A percentile compares a stretch with the other conserved stretches of the same genome.
Conservation (phyloP, 2,329 filamentous ascomycete species). For the Cyclaneusma minus region DNA sequence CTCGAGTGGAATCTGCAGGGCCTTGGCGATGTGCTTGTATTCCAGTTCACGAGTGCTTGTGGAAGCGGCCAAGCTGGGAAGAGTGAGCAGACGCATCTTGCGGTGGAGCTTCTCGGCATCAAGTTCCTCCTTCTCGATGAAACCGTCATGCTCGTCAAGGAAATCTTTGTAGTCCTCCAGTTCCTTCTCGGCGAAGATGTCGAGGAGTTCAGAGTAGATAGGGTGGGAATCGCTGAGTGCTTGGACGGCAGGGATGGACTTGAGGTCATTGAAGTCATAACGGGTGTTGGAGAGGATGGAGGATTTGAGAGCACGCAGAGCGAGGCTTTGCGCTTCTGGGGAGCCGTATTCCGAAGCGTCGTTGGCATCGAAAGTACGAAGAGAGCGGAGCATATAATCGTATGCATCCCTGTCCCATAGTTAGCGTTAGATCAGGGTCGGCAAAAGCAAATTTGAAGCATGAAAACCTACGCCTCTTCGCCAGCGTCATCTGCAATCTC, state of each 20-base stretch:
- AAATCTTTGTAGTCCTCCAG: conserved; percentile 95
- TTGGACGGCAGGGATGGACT: conserved; percentile 62
- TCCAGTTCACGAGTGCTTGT: conserved; percentile 75
- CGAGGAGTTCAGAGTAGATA: conserved; percentile 78
- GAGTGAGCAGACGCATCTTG: conserved; percentile 92
- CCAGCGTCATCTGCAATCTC: conserved; percentile 66
- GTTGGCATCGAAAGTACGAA: conserved; percentile 42
- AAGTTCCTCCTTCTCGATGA: conserved; percentile 60
- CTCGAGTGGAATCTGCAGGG: conserved; percentile 64
- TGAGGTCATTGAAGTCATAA: conserved; percentile 61
- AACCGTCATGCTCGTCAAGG: conserved; percentile 76
- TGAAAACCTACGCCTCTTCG: conserved; percentile 51
- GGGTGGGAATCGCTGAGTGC: conserved; percentile 73
- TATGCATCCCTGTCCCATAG: conserved; percentile 34
- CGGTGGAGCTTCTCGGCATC: conserved; percentile 65
- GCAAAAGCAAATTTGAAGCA: conserved; percentile 3
- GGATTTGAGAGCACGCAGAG: conserved; percentile 50
- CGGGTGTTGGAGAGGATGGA: conserved; percentile 51
- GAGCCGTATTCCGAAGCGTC: conserved; percentile 38
- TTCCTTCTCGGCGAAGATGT: conserved; percentile 88
- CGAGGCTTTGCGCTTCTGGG: conserved; percentile 43
- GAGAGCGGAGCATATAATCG: conserved; percentile 48
- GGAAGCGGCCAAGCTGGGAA: conserved; percentile 75
- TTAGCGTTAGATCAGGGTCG: conserved; percentile 1
- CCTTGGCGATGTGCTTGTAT: conserved; percentile 70